Percentiles rank a stretch among this genome's conserved stretches.
These are phyloP conservation scores for Tylopilus balloui DNA, from an alignment of 768 basidiomycete species.

Conservation along the genomic window DNA sequence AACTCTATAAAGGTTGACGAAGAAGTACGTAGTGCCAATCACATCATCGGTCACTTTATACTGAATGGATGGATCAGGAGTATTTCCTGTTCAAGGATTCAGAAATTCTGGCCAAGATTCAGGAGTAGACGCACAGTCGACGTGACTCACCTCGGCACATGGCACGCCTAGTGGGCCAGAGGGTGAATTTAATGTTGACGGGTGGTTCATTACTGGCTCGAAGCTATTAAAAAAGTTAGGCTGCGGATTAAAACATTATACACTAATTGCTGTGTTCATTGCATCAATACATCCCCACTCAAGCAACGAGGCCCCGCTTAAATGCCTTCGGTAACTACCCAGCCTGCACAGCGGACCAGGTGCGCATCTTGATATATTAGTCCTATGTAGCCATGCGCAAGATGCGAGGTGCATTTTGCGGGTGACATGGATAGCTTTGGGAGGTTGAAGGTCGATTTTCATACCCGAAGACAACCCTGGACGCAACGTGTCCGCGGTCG, in stretches of 20 bases:
- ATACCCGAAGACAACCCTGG: slow-evolving; percentile 1
- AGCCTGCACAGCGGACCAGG: not conserved
- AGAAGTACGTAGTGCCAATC: slow-evolving; percentile 55
- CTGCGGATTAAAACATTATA: slow-evolving; percentile 10
- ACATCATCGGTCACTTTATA: not conserved
- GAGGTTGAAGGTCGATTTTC: slow-evolving; percentile 1
- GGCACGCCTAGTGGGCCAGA: not conserved
- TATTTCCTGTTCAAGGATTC: slow-evolving; percentile 92
- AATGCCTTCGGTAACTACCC: not conserved
- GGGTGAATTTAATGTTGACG: too few relatives aligned
- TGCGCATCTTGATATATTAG: not conserved
- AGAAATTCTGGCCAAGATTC: slow-evolving; percentile 95
- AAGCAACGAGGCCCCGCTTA: slow-evolving; percentile 2
- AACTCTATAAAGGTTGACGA: slow-evolving; percentile 95
- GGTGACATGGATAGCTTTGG: not conserved
- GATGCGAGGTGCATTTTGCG: slow-evolving; percentile 10
- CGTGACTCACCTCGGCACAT: not conserved
- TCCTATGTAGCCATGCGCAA: not conserved
- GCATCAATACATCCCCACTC: slow-evolving; percentile 31
- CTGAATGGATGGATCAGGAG: slow-evolving; percentile 52
- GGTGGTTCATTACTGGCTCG: too few relatives aligned
- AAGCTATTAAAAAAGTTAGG: slow-evolving; percentile 11
- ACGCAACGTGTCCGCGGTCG: slow-evolving; percentile 5
- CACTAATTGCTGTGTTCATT: slow-evolving; percentile 22
- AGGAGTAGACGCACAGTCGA: slow-evolving; percentile 55